phyloP scores from a whole-genome alignment of 805 yeast species.

The Sugiyamaella floridensis region DNA sequence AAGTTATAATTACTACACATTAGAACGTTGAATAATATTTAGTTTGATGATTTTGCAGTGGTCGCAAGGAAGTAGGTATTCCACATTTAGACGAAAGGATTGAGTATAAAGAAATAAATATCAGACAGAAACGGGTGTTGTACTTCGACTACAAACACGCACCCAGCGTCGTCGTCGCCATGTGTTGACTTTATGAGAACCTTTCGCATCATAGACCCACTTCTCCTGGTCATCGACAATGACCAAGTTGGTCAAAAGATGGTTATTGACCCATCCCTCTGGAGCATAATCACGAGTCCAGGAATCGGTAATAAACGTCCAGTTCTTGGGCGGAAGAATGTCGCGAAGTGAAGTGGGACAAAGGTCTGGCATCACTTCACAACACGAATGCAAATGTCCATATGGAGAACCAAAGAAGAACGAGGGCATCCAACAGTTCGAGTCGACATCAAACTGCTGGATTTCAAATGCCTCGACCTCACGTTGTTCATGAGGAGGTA shows the following conservation, averaged over 20 bases:
- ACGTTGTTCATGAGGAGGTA: constrained; percentile 39
- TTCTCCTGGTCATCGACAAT: constrained; percentile 66
- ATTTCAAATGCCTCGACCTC: constrained; percentile 49
- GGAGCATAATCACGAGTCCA: constrained; percentile 67
- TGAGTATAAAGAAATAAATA: neutral
- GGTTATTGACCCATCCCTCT: constrained; percentile 47
- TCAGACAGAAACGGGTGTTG: neutral
- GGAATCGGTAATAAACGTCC: constrained; percentile 17
- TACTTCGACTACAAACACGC: constrained; percentile 15
- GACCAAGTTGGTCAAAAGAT: constrained; percentile 44
- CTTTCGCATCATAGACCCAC: constrained; percentile 72
- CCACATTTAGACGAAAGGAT: too few relatives aligned
- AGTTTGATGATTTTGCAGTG: neutral
- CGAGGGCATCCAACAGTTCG: constrained; percentile 26
- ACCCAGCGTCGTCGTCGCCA: constrained; percentile 24
- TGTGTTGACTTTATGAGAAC: constrained; percentile 13
- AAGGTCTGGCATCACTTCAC: neutral
- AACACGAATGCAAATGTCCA: neutral
- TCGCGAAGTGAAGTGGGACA: constrained; percentile 7
- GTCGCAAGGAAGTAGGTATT: neutral
- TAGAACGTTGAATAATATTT: neutral
- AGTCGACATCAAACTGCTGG: constrained; percentile 12
- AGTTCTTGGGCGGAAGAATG: constrained; percentile 19
- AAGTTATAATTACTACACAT: neutral
- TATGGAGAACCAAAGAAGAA: constrained; percentile 11